phyloP scores from a whole-genome alignment of 495 filamentous ascomycete species.

The Neurospora sp. region DNA sequence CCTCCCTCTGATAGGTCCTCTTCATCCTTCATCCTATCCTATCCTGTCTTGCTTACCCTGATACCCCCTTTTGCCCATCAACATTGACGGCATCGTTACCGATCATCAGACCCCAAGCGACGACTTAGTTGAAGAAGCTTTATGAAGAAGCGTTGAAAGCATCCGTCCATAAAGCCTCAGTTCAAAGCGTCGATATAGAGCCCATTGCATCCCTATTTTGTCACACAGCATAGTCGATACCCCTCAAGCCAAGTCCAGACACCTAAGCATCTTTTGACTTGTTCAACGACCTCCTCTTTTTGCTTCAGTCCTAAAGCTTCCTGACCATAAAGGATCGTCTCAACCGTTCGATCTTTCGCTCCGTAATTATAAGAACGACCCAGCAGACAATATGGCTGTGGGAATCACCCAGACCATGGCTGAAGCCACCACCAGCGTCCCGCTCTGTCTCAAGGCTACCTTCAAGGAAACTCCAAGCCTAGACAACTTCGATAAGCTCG shows the following conservation, averaged over 20 bases:
- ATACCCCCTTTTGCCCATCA: background rate
- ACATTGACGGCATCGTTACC: background rate
- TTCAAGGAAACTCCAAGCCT: background rate
- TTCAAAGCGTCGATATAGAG: background rate
- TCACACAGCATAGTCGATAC: background rate
- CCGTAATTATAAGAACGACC: background rate
- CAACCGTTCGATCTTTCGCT: background rate
- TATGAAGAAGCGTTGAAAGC: background rate
- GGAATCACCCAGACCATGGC: constrained; percentile 9
- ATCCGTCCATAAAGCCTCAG: background rate
- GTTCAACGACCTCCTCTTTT: background rate
- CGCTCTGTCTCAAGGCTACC: background rate
- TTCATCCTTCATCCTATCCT: background rate
- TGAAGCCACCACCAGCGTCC: background rate
- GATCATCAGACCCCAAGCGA: background rate
- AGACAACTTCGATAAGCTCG: constrained; percentile 60
- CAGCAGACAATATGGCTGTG: constrained; percentile 15
- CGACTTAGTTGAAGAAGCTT: background rate
- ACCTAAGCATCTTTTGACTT: background rate
- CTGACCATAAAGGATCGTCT: background rate
- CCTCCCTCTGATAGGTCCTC: background rate
- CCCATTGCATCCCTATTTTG: background rate
- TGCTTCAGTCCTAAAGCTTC: background rate
- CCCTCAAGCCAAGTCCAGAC: background rate
- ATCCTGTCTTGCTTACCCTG: background rate